Evolutionary conservation across 176 grass and related monocot species (phyloP).

Genomic region (Carex parvula): DNA sequence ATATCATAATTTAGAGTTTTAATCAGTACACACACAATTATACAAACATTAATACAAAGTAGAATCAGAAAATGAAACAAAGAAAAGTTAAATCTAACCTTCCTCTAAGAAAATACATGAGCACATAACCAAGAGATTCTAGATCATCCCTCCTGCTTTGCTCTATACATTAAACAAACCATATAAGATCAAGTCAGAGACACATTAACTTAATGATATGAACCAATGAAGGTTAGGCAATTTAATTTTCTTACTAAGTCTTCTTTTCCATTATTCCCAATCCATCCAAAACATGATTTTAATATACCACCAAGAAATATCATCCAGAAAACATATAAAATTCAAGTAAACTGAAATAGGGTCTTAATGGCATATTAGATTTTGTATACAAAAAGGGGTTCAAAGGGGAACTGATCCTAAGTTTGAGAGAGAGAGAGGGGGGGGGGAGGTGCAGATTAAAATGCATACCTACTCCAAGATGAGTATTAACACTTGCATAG

Average conservation of each 20-base stretch:
- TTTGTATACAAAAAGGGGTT: background rate
- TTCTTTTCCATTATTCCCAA: background rate
- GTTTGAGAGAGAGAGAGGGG: background rate
- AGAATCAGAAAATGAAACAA: slow-evolving; percentile 5
- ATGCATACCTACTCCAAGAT: slow-evolving; percentile 86
- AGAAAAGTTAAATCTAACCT: slow-evolving; percentile 52
- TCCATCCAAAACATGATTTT: slow-evolving; percentile 2
- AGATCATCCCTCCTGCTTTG: slow-evolving; percentile 99
- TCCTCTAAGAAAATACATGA: slow-evolving; percentile 92
- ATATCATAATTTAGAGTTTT: background rate
- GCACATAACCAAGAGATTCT: slow-evolving; percentile 92
- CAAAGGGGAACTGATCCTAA: background rate
- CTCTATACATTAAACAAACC: slow-evolving; percentile 48
- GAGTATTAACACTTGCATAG: slow-evolving; percentile 98
- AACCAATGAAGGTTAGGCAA: background rate
- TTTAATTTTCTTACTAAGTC: background rate
- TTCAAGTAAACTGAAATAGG: background rate
- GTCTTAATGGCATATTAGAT: too few relatives aligned
- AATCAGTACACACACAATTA: background rate
- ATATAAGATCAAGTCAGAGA: too few relatives aligned
- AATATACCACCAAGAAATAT: background rate
- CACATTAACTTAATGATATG: background rate
- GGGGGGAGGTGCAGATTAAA: slow-evolving; percentile 10
- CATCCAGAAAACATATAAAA: background rate
- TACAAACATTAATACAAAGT: slow-evolving; percentile 14